phyloP scores from a whole-genome alignment of 2,329 filamentous ascomycete genomes.

The Ophiosphaerella herpotricha region DNA sequence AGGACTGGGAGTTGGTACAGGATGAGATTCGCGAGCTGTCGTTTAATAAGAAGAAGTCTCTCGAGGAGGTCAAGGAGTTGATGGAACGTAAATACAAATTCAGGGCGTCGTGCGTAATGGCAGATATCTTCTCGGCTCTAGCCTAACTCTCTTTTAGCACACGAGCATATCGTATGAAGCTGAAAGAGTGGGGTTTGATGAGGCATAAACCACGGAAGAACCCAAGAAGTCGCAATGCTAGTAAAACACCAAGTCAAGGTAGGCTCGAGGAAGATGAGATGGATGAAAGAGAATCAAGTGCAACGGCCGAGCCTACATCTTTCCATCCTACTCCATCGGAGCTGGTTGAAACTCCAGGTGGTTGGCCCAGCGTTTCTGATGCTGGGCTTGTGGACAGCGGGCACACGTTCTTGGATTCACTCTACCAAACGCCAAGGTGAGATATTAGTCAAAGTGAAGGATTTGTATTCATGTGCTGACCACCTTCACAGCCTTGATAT shows the following conservation, averaged over 20 bases:
- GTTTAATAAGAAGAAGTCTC: slow-evolving; percentile 37
- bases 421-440: slow-evolving; percentile 15
- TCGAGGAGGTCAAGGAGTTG: slow-evolving; percentile 39
- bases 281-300: slow-evolving; percentile 9
- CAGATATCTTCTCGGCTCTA: not conserved
- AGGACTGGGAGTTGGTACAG: slow-evolving; percentile 36
- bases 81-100: slow-evolving; percentile 42
- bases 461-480: slow-evolving; percentile 1
- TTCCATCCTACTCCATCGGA: not conserved
- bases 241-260: not conserved
- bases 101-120: slow-evolving; percentile 38
- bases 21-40: slow-evolving; percentile 40
- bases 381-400: slow-evolving; percentile 6
- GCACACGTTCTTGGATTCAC: slow-evolving; percentile 12
- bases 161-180: slow-evolving; percentile 43
- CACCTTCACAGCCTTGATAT: slow-evolving; percentile 9
- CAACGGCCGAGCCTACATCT: slow-evolving; percentile 5
- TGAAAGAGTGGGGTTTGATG: slow-evolving; percentile 43
- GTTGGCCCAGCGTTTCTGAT: slow-evolving; percentile 12
- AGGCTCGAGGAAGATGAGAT: slow-evolving; percentile 4
- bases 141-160: slow-evolving; percentile 21
- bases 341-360: slow-evolving; percentile 4
- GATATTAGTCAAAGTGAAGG: not conserved
- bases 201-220: slow-evolving; percentile 23
- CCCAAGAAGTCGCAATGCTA: slow-evolving; percentile 3